Base-by-base conservation (phyloP, 1,284 basidiomycete species). In the Ceratorhiza oryzae-sativae region DNA sequence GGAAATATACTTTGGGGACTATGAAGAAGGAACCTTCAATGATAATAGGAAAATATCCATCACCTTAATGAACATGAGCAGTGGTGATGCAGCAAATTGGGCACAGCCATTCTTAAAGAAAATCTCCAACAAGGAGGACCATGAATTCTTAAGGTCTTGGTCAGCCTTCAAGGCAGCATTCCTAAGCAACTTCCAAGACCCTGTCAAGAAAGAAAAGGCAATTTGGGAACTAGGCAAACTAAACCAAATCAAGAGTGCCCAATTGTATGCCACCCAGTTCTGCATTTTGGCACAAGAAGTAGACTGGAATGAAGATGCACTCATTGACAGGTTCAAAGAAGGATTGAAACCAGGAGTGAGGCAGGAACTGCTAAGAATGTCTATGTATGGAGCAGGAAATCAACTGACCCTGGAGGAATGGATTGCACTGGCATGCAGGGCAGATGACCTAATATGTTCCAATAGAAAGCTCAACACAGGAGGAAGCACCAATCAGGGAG, bases 21-120 rank as follows among this genome's bases (percentile, higher is more conserved):
- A n/a, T n/a, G n/a, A n/a, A n/a, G n/a, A n/a, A n/a, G n/a, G 27
- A 56, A n/a, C 53, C 25, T 56, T 56, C 30, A 56, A 56, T 34
- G 53, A 25, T 5, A 36, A 32, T 6, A 9, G 53, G 53, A 36
- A 56, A 32, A 34, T 12, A 56, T 15, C 20, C 8, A 15, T 2
- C 23, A 12, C 4, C 3, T 32, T 56, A 18, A 12, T 5, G 12
- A 56, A 15, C 36, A 20, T 15, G n/a, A 36, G 34, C 15, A 36
- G 27, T 18, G 53, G 34, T 4, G 53, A 32, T 12, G 53, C n/a
- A n/a, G n/a, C n/a, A n/a, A n/a, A n/a, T n/a, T n/a, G n/a, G n/a
- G n/a, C n/a, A n/a, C n/a, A n/a, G 20, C 2, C 53, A 36, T 34
- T 15, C 53, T 10, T 18, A 34, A 5, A 13, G 32, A 4, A 6